These are phyloP conservation scores for Aspergillus egyptiacus DNA, from an alignment of 495 filamentous ascomycete species.

Conservation along the genomic window DNA sequence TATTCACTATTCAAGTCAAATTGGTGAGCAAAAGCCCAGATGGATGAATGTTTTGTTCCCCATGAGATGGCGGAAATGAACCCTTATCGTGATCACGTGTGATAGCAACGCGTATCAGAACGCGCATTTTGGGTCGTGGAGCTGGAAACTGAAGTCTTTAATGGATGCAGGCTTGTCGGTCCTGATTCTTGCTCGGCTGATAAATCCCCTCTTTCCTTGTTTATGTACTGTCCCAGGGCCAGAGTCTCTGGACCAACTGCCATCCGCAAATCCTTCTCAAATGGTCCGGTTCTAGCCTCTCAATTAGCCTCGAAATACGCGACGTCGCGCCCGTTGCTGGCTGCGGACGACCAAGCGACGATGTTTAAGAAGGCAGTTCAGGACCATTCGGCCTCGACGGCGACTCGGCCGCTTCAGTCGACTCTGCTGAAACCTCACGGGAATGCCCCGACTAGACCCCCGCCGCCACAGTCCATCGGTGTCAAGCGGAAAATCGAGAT, in stretches of 20 bases:
- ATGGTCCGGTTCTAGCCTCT: constrained; percentile 19
- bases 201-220: constrained; percentile 12
- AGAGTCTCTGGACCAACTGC: constrained; percentile 16
- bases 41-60: constrained; percentile 5
- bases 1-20: no score
- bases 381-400: constrained; percentile 30
- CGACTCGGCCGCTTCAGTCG: constrained; percentile 37
- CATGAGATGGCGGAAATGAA: constrained; percentile 1
- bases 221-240: constrained; percentile 30
- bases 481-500: constrained; percentile 44
- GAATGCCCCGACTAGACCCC: constrained; percentile 16
- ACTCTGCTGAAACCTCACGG: constrained; percentile 26
- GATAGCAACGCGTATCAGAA: constrained; percentile 23
- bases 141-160: background rate
- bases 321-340: constrained; percentile 17
- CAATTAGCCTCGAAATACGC: constrained; percentile 24
- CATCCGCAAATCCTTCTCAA: constrained; percentile 20
- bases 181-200: background rate
- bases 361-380: constrained; percentile 45
- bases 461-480: constrained; percentile 26
- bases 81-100: constrained; percentile 32
- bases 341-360: constrained; percentile 12
- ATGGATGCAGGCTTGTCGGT: background rate
- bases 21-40: background rate
- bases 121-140: background rate